Base-by-base conservation (phyloP, 176 grass and related monocot species). In the Oryza nivara region DNA sequence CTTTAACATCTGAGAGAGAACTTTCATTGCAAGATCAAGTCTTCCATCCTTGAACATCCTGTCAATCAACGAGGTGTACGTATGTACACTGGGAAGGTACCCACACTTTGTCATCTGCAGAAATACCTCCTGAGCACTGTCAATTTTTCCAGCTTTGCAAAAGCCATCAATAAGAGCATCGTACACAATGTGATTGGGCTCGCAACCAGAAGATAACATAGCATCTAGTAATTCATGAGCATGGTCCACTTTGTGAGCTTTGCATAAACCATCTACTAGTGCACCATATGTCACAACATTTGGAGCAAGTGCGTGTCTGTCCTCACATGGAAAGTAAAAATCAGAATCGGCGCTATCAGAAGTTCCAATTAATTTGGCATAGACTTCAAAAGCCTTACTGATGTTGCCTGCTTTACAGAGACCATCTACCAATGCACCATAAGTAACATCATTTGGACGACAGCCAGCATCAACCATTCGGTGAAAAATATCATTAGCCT, bases 251-350 rank as follows among this genome's bases (percentile, higher is more conserved):
- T 92, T 96, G 84, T 99, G 96, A 70, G 86, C 96, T 87, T 99
- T 96, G 77, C 93, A 99, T 82, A 99, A 89, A 49, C 96, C 96
- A 92, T 99, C 91, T 69, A 99, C 56, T 46, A 99, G 84, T 68
- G 93, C 96, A 88, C 96, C 96, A 82, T 96, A 99, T 20, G 96
- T 99, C 66, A 96, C 61, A 82, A 99, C 88, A 94, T 99, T 96
- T 71, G 96, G 96, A 52, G 80, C 30, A 76, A 86, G 68, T 36
- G 35, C 20, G 56, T 89, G 61, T 51, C 23, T 51, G 76, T 70
- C 73, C 35, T 79, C 64, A 40, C 66, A 49, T 82, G 89, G 65
- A 84, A 94, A 88, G 75, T 92, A 96, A 75, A 87, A 87, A 66
- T 94, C 88, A 70, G 83, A 78, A 82, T 84, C 89, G 70, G 36